Conservation (phyloP, 768 basidiomycete species). For the Boletus rufocinnamomeus region DNA sequence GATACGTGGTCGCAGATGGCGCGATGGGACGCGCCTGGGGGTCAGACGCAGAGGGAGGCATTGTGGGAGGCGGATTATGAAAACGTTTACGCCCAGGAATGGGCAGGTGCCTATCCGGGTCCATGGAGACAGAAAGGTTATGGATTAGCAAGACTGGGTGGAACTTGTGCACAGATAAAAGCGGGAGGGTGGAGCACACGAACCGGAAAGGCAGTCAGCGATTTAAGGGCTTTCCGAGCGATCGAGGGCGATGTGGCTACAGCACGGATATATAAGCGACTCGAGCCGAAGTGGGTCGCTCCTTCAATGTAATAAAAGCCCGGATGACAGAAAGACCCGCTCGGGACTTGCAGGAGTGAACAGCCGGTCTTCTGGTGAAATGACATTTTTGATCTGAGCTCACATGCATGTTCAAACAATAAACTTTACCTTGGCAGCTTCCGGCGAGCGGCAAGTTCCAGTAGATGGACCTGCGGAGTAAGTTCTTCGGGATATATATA, state of each 20-base stretch:
- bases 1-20: slow-evolving; percentile 26
- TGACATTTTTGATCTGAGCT: slow-evolving; percentile 26
- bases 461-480: slow-evolving; percentile 27
- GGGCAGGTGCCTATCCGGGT: slow-evolving; percentile 40
- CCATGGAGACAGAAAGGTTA: slow-evolving; percentile 30
- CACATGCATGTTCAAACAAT: slow-evolving; percentile 29
- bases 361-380: slow-evolving; percentile 28
- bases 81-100: slow-evolving; percentile 34
- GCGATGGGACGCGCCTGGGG: slow-evolving; percentile 31
- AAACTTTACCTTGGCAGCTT: slow-evolving; percentile 34
- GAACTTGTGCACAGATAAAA: slow-evolving; percentile 17
- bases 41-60: slow-evolving; percentile 30
- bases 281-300: slow-evolving; percentile 31
- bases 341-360: slow-evolving; percentile 28
- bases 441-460: slow-evolving; percentile 33
- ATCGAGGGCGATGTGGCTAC: slow-evolving; percentile 30
- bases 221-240: slow-evolving; percentile 27
- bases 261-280: slow-evolving; percentile 31
- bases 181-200: slow-evolving; percentile 25
- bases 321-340: slow-evolving; percentile 32
- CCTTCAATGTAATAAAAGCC: slow-evolving; percentile 29
- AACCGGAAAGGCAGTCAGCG: slow-evolving; percentile 25
- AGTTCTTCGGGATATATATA: slow-evolving; percentile 19
- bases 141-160: slow-evolving; percentile 22
- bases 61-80: slow-evolving; percentile 29